Percentiles rank a stretch among this genome's conserved stretches.
Evolutionary conservation across 1,139 yeast genomes (phyloP).

Genomic region (Eremothecium cymbalariae): DNA sequence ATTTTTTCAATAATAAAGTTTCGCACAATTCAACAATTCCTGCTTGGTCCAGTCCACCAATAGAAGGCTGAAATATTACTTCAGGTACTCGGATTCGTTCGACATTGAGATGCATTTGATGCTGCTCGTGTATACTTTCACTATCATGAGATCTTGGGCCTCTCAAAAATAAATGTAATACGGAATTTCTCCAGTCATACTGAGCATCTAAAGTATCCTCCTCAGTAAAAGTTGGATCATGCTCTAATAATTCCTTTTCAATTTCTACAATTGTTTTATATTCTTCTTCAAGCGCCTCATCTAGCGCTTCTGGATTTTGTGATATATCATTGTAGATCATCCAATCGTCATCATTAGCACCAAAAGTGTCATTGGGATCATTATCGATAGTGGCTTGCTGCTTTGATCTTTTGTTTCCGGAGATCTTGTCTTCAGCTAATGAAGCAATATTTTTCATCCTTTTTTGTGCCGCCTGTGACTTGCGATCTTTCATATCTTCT

Average conservation of each 20-base stretch:
- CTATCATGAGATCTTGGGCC: constrained; percentile 76
- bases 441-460: constrained; percentile 89
- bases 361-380: constrained; percentile 90
- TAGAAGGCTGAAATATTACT: constrained; percentile 83
- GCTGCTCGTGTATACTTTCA: constrained; percentile 60
- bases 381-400: constrained; percentile 66
- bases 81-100: constrained; percentile 93
- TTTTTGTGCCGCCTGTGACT: constrained; percentile 84
- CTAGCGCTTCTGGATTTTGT: constrained; percentile 51
- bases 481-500: constrained; percentile 77
- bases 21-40: constrained; percentile 74
- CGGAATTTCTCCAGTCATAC: constrained; percentile 77
- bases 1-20: constrained; percentile 54
- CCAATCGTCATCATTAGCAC: constrained; percentile 97
- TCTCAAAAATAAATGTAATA: constrained; percentile 73
- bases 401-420: constrained; percentile 41
- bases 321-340: constrained; percentile 79
- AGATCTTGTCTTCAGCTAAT: constrained; percentile 62
- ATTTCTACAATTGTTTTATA: constrained; percentile 50
- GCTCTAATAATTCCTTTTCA: constrained; percentile 67
- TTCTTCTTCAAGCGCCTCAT: constrained; percentile 67
- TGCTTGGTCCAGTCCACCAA: constrained; percentile 94
- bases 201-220: constrained; percentile 81
- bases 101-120: constrained; percentile 81
- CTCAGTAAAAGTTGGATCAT: constrained; percentile 75